A percentile compares a stretch with the other conserved stretches of the same genome.
Evolutionary conservation across 2,329 filamentous ascomycete species (phyloP).

Genomic region (Sporothrix variecibatus): DNA sequence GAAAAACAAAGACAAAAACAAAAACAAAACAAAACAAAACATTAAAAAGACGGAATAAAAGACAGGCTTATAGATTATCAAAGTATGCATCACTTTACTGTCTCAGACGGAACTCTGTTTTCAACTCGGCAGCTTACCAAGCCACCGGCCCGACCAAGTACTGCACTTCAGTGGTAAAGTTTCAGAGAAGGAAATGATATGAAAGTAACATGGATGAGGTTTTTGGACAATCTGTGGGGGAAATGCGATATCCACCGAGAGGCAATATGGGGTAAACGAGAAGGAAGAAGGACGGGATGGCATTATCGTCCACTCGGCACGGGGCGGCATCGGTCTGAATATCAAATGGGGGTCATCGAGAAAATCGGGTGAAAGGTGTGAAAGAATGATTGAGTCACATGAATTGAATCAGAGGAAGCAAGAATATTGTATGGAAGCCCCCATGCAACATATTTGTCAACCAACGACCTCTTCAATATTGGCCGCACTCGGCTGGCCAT

Average conservation of each 20-base stretch:
- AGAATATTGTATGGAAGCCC: background rate
- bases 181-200: background rate
- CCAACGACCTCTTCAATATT: background rate
- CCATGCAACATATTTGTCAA: background rate
- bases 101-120: background rate
- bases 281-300: background rate
- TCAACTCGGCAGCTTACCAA: background rate
- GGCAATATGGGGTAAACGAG: background rate
- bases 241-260: background rate
- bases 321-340: background rate
- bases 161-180: background rate
- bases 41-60: background rate
- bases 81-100: background rate
- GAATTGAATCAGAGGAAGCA: background rate
- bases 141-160: background rate
- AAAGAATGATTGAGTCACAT: background rate
- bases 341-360: background rate
- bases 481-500: constrained; percentile 4
- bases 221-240: background rate
- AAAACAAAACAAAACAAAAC: background rate
- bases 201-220: background rate
- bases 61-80: too few species aligned
- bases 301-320: background rate
- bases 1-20: background rate
- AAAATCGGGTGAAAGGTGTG: background rate